phyloP scores from a whole-genome alignment of 2,329 filamentous ascomycete genomes.

The Thielaviopsis ethacetica region DNA sequence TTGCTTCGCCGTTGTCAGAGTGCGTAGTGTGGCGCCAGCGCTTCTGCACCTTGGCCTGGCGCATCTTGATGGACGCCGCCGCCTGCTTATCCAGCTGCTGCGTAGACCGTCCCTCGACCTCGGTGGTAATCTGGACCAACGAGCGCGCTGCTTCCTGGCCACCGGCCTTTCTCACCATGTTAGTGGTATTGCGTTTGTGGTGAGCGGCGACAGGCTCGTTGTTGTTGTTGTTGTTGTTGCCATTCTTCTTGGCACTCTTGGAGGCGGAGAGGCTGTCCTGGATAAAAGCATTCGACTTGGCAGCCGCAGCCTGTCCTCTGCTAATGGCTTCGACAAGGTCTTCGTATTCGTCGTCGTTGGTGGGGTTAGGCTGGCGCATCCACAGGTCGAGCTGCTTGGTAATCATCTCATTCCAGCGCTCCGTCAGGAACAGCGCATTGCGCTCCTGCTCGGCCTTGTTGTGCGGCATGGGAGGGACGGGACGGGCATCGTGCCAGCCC shows the following conservation, averaged over 20 bases:
- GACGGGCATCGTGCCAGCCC: slow-evolving; percentile 31
- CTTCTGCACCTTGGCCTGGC: slow-evolving; percentile 11
- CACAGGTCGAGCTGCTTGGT: slow-evolving; percentile 27
- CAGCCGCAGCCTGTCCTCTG: background rate
- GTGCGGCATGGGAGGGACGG: slow-evolving; percentile 27
- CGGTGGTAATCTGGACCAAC: background rate
- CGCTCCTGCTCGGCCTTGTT: slow-evolving; percentile 34
- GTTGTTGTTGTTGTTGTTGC: background rate
- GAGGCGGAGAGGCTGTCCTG: background rate
- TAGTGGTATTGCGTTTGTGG: background rate
- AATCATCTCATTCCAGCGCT: slow-evolving; percentile 32
- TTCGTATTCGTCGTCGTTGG: slow-evolving; percentile 10
- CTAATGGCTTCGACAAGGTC: background rate
- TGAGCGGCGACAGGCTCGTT: background rate
- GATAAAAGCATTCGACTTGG: background rate
- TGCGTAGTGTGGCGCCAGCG: slow-evolving; percentile 11
- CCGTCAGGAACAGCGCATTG: slow-evolving; percentile 34
- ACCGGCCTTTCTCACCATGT: background rate
- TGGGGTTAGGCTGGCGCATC: slow-evolving; percentile 20
- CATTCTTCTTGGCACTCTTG: background rate
- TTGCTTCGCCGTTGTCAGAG: slow-evolving; percentile 13
- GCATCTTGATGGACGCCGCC: slow-evolving; percentile 12
- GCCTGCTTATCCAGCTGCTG: slow-evolving; percentile 7
- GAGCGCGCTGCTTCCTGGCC: background rate
- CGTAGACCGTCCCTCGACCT: slow-evolving; percentile 1